Evolutionary conservation across 2,329 filamentous ascomycete genomes (phyloP), one percentile per base, ranked within the genome.

Genomic region (Aspergillus sergii): DNA sequence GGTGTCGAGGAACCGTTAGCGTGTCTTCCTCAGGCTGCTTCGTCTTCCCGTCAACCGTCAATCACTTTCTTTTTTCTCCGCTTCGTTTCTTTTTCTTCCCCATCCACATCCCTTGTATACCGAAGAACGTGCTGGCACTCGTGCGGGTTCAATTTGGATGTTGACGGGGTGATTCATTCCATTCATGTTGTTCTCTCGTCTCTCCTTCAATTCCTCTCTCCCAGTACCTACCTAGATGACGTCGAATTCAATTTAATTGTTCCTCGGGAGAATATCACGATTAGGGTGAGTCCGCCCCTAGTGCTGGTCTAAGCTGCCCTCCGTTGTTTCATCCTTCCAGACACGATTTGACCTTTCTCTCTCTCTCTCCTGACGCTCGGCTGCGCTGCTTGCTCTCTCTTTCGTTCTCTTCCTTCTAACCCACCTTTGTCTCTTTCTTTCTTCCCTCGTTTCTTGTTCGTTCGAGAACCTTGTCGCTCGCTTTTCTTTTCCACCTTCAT

Each of bases 241-340:
- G 23, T 59, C 34, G 45, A 5, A 4, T 16, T 43, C 34, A 45
- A 59, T 36, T 41, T 48, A 39, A 55, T 55, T 55, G 32, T 36
- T 28, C 28, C 50, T 53, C 32, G 51, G 51, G 51, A 36, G 16
- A 55, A 55, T 51, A 51, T 23, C 51, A 26, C n/a, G 41, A 9
- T 36, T 39, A 51, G 48, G 58, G 58, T 59, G 58, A 59, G 58
- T 59, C 34, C 51, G 32, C 32, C 32, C 36, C 36, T 59, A 59
- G 58, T 59, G 34, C 39, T 59, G 58, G 58, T 45, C 58, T 54
- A 59, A 59, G 48, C 48, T 59, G 48, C 48, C 48, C 48, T 59
- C 66, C 67, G 66, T 64, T 62, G 67, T 69, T 69, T 69, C 67
- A 69, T 59, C 62, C 55, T 51, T 56, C 58, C 50, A 54, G 7